Base-by-base conservation (phyloP, 352 stramenopile genomes). In the Pythium scleroteichum region DNA sequence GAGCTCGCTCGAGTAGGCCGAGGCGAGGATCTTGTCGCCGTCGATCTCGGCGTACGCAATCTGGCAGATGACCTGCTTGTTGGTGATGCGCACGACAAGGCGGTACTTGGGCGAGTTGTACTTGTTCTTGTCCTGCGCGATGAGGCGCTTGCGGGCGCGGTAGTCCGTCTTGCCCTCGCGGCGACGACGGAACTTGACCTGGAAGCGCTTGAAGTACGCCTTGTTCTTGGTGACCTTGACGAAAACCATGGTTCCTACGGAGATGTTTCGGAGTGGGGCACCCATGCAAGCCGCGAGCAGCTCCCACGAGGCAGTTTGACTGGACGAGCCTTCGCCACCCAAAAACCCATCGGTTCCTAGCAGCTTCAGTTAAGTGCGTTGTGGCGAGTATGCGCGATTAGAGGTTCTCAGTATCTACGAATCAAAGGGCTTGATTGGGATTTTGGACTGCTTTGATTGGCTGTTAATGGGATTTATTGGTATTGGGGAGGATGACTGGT, bases 121-220 rank as follows among this genome's bases (percentile, higher is more conserved):
- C 90, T 99, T 99, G 96, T 99, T 99, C 95, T 99, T 99, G 76
- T 98, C 97, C 76, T 99, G 95, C 60, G 90, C 96, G 69, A 99
- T 98, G 1, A 99, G 79, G 71, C 96, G 90, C 86, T 99, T 99
- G 71, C 98, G 96, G 53, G 98, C 95, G 74, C 97, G 96, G 92
- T 99, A 99, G 85, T 99, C 98, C 63, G 98, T 99, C 86, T 99
- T 99, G 76, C 97, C 97, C 84, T 99, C 97, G 64, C 97, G 96
- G 73, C 96, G 92, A 82, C 96, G 96, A 84, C 96, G 92, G 69
- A 97, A 99, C 85, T 99, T 99, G 72, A 99, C 96, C 85, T 99
- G 97, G 85, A 98, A 99, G 53, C 97, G 93, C 79, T 98, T 99
- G 87, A 99, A 99, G 89, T 99, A 99, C 56, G 96, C 93, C 82